Evolutionary conservation across 768 basidiomycete genomes (phyloP).

Genomic region (Lactifluus piperatus): DNA sequence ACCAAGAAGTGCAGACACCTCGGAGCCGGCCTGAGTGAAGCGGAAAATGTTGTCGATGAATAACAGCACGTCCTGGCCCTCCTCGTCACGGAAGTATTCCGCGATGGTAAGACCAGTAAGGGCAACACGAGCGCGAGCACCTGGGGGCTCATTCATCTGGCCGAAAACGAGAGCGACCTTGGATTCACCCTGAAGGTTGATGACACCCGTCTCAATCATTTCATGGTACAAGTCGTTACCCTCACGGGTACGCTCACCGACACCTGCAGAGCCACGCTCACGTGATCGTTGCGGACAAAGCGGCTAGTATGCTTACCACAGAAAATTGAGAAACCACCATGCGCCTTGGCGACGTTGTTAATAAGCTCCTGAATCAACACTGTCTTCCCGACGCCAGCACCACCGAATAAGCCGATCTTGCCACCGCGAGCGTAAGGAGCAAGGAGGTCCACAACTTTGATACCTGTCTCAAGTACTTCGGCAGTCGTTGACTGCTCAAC

Average conservation of each 20-base stretch:
- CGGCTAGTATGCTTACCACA: slow-evolving; percentile 45
- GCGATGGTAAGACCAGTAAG: slow-evolving; percentile 98
- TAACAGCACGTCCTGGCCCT: slow-evolving; percentile 99
- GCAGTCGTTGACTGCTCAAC: slow-evolving; percentile 98
- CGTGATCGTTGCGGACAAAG: not conserved
- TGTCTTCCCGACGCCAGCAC: slow-evolving; percentile 99
- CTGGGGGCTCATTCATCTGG: slow-evolving; percentile 99
- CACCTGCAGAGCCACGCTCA: slow-evolving; percentile 47
- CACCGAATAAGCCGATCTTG: slow-evolving; percentile 99
- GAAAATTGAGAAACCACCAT: slow-evolving; percentile 99
- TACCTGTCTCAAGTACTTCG: slow-evolving; percentile 98
- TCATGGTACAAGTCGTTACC: slow-evolving; percentile 99
- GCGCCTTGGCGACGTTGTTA: slow-evolving; percentile 99
- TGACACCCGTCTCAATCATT: slow-evolving; percentile 99
- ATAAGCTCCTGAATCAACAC: slow-evolving; percentile 99
- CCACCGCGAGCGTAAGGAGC: slow-evolving; percentile 99
- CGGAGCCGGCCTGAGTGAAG: slow-evolving; percentile 99
- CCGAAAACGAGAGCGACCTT: slow-evolving; percentile 99
- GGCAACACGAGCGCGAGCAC: slow-evolving; percentile 99
- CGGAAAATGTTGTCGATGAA: slow-evolving; percentile 99
- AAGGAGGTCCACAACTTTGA: slow-evolving; percentile 99
- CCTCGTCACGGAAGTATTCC: slow-evolving; percentile 99
- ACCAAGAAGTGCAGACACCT: slow-evolving; percentile 98
- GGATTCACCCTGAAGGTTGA: slow-evolving; percentile 98
- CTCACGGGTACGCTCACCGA: slow-evolving; percentile 99